Evolutionary conservation across 2,329 filamentous ascomycete species (phyloP).

Genomic region (Fusarium sp.): DNA sequence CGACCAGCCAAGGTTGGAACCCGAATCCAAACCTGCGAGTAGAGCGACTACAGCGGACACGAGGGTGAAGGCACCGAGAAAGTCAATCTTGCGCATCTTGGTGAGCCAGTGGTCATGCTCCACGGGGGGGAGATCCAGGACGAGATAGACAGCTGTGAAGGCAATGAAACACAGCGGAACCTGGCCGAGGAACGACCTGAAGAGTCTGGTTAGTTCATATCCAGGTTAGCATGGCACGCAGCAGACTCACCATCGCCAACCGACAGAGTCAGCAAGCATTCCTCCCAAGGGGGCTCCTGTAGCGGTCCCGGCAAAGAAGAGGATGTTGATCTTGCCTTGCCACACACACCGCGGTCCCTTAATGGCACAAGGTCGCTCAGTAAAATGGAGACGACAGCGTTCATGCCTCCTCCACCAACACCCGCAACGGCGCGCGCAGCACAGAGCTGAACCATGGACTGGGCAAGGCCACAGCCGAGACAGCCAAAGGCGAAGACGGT

Average conservation of each 20-base stretch:
- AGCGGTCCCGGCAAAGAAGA: constrained; percentile 74
- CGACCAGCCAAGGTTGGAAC: constrained; percentile 76
- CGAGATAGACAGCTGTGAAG: constrained; percentile 68
- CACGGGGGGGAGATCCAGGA: constrained; percentile 70
- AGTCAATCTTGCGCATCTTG: constrained; percentile 76
- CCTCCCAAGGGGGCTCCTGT: constrained; percentile 76
- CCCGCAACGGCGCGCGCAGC: constrained; percentile 62
- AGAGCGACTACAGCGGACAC: constrained; percentile 71
- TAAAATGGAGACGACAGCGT: constrained; percentile 73
- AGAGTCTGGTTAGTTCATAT: constrained; percentile 1
- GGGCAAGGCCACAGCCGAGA: constrained; percentile 68
- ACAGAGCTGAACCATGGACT: constrained; percentile 71
- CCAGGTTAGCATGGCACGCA: background rate
- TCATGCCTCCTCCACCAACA: constrained; percentile 77
- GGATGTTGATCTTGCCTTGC: constrained; percentile 77
- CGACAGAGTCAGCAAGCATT: constrained; percentile 74
- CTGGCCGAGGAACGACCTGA: constrained; percentile 75
- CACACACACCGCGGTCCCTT: constrained; percentile 74
- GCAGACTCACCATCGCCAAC: constrained; percentile 73
- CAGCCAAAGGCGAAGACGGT: constrained; percentile 71
- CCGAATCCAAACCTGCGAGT: constrained; percentile 75
- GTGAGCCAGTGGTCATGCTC: constrained; percentile 69
- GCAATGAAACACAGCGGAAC: constrained; percentile 73
- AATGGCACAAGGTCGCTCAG: constrained; percentile 74
- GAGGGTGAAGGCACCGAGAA: constrained; percentile 73